phyloP scores from a whole-genome alignment of 192 early-diverging fungal genomes.

The Mortierella hygrophila region DNA sequence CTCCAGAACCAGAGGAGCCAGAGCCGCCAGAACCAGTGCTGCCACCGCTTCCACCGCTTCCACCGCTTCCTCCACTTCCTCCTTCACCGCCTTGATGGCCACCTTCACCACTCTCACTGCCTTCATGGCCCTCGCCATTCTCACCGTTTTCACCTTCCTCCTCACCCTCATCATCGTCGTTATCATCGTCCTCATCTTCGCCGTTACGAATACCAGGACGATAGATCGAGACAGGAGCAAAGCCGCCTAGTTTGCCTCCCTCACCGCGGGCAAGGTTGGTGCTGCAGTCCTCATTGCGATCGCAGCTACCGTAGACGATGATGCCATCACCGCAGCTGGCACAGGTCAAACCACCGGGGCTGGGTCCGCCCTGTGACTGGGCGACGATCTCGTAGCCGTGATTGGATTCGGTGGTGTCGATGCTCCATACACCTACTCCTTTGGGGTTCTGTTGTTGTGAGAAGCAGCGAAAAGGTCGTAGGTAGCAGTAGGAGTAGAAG shows the following conservation, averaged over 20 bases:
- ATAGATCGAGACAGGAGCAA: constrained; percentile 38
- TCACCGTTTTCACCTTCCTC: neutral
- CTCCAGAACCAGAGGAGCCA: neutral
- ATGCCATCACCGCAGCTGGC: constrained; percentile 47
- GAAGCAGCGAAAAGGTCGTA: neutral
- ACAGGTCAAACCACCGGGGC: constrained; percentile 30
- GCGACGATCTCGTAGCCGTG: constrained; percentile 13
- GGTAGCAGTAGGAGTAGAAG: neutral
- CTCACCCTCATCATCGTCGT: constrained; percentile 10
- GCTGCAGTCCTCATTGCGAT: constrained; percentile 33
- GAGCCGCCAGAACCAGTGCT: neutral
- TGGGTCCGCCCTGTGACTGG: constrained; percentile 29
- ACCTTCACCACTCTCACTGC: neutral
- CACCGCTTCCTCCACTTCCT: neutral
- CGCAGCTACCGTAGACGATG: constrained; percentile 50
- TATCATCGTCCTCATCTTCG: constrained; percentile 31
- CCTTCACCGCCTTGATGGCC: neutral
- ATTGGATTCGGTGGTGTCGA: constrained; percentile 20
- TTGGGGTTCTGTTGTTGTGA: constrained; percentile 20
- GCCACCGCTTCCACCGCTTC: neutral
- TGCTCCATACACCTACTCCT: constrained; percentile 42
- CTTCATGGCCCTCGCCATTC: neutral
- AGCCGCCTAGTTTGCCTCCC: neutral
- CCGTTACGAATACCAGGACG: constrained; percentile 16
- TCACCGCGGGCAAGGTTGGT: constrained; percentile 36